A percentile compares a stretch with the other conserved stretches of the same genome.
These are phyloP conservation scores for Puccinia brachypodii DNA, from an alignment of 1,284 basidiomycete genomes.

Conservation along the genomic window DNA sequence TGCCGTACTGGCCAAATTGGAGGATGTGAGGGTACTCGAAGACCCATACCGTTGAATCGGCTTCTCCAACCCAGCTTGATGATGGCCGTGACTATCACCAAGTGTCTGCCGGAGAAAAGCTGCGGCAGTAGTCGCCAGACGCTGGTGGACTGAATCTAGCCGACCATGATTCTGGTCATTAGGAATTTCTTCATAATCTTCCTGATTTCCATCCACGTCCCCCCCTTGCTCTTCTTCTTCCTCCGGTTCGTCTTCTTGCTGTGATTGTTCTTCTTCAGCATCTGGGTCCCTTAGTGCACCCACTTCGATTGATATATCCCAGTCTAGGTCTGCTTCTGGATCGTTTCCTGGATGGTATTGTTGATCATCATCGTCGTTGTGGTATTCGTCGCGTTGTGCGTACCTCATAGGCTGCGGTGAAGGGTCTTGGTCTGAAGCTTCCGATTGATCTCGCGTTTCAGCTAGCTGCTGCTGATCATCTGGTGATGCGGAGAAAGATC, in stretches of 20 bases:
- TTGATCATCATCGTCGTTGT: neutral
- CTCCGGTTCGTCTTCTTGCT: neutral
- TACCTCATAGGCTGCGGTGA: neutral
- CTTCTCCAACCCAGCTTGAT: neutral
- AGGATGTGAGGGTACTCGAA: slow-evolving; percentile 6
- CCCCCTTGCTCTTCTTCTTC: neutral
- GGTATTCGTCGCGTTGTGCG: neutral
- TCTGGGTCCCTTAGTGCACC: neutral
- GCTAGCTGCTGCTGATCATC: neutral
- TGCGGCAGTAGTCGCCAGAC: slow-evolving; percentile 34
- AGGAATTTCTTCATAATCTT: neutral
- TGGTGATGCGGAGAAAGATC: neutral
- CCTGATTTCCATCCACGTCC: neutral
- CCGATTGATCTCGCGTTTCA: neutral
- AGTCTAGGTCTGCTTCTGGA: slow-evolving; percentile 24
- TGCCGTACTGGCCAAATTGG: neutral
- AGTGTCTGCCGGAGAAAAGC: slow-evolving; percentile 47
- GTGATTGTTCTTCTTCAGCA: neutral
- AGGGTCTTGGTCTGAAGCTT: neutral
- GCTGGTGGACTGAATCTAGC: slow-evolving; percentile 28
- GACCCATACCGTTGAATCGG: neutral
- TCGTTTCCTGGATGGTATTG: neutral
- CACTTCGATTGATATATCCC: slow-evolving; percentile 37
- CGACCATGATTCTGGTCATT: neutral
- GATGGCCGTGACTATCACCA: neutral